Base-by-base conservation (phyloP, 441 rosid species). In the Erodium trifolium region DNA sequence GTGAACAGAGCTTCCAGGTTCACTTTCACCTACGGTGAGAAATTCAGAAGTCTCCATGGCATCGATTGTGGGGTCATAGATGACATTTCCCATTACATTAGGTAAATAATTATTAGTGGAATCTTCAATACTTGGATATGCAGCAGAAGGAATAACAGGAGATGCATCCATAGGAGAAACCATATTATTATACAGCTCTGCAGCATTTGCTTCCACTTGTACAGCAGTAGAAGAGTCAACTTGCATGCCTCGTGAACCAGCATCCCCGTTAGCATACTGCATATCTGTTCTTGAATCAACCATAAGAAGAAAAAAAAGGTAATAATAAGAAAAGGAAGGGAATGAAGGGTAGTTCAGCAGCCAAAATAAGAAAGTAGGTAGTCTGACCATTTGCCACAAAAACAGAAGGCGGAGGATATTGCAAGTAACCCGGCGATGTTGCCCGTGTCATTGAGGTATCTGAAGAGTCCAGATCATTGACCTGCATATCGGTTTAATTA, bases 381-480 rank as follows among this genome's bases (percentile, higher is more conserved):
- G 90, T 69, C 72, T 85, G 88, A 66, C 77, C 79, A 83, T 82
- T 81, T 67, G 90, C 77, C 71, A 92, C 73, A 71, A 83, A 78
- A 34, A 90, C 78, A 65, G 84, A 78, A 71, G 98, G 91, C 62
- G 97, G 91, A 53, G 93, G 90, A 81, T 90, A 90, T 72, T 78
- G 87, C 79, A 86, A 76, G 78, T 85, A 83, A 67, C 91, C 97
- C 19, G 70, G 87, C 51, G 97, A 87, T 65, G 96, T 90, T 70
- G 93, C 97, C 47, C 68, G 76, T 71, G 96, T 79, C 92, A 92
- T 87, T 14, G 85, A 81, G 47, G 91, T 79, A 84, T 90, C 97
- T 79, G 90, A 77, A 43, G 92, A 82, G 82, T 88, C 92, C 69
- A 90, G 88, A 72, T 92, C 97, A 86, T 85, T 92, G 81, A 93